phyloP scores from a whole-genome alignment of 108 stramenopile species.

The Poteriospumella lacustris region DNA sequence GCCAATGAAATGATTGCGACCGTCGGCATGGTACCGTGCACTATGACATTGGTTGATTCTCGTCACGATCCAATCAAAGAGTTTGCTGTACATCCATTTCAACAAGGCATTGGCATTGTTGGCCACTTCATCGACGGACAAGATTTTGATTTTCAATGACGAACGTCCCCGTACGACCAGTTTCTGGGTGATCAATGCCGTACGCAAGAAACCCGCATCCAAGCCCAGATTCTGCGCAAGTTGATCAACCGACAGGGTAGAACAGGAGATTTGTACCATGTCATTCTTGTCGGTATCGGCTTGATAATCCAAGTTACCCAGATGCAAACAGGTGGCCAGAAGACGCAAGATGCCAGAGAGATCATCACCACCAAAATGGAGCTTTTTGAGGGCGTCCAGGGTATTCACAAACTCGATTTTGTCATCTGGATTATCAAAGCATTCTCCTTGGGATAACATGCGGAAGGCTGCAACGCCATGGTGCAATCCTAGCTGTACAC shows the following conservation, averaged over 20 bases:
- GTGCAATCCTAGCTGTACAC: conserved; percentile 57
- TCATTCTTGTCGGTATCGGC: background rate
- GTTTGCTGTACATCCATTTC: conserved; percentile 51
- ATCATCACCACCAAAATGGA: conserved; percentile 36
- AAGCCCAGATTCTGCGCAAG: conserved; percentile 40
- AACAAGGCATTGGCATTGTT: conserved; percentile 33
- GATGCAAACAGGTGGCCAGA: conserved; percentile 46
- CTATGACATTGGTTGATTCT: conserved; percentile 45
- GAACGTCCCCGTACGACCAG: background rate
- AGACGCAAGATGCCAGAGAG: conserved; percentile 40
- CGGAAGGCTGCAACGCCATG: conserved; percentile 56
- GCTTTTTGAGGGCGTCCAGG: conserved; percentile 42
- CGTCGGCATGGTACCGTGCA: background rate
- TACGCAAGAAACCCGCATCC: conserved; percentile 26
- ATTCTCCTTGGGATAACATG: background rate
- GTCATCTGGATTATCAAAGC: background rate
- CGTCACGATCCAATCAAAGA: conserved; percentile 48
- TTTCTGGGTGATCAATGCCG: conserved; percentile 13
- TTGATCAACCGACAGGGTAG: conserved; percentile 31
- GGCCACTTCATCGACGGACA: background rate
- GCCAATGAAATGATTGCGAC: conserved; percentile 29
- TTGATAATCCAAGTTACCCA: conserved; percentile 42
- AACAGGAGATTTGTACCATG: background rate
- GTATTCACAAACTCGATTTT: conserved; percentile 61
- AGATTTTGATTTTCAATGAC: conserved; percentile 3